A percentile compares a stretch with the other conserved stretches of the same genome.
phyloP scores from a whole-genome alignment of 176 grass and related monocot species.

The Secale cereale region DNA sequence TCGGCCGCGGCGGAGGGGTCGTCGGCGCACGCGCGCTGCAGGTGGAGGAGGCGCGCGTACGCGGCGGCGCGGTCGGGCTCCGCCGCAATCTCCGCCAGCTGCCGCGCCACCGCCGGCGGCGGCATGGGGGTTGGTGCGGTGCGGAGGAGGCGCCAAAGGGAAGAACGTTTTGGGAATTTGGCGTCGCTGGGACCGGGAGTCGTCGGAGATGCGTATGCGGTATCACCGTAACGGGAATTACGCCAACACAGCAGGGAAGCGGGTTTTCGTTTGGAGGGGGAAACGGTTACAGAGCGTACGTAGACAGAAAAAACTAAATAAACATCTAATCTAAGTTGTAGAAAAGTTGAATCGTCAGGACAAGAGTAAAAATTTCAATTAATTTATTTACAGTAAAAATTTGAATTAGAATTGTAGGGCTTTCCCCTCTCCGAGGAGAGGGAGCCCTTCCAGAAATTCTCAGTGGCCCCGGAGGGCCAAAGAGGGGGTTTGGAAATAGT shows the following conservation, averaged over 20 bases:
- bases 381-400: too few relatives aligned
- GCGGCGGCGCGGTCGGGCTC: constrained; percentile 44
- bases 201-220: not conserved
- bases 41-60: constrained; percentile 51
- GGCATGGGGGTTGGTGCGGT: not conserved
- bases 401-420: not conserved
- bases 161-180: not conserved
- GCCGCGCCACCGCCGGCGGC: constrained; percentile 27
- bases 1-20: constrained; percentile 48
- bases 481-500: constrained; percentile 91
- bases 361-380: too few relatives aligned
- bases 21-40: constrained; percentile 53
- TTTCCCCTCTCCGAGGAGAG: not conserved
- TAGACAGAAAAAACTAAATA: too few relatives aligned
- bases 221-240: too few relatives aligned
- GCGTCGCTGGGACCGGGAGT: accelerated
- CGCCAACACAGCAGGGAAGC: not conserved
- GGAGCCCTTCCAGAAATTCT: not conserved
- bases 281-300: too few relatives aligned
- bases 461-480: constrained; percentile 6
- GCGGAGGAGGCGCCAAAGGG: constrained; percentile 16
- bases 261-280: not conserved
- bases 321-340: too few relatives aligned
- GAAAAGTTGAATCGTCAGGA: too few relatives aligned
- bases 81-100: constrained; percentile 46